Evolutionary conservation across 257 asterid genomes (phyloP).

Genomic region (Coffea eugenioides): DNA sequence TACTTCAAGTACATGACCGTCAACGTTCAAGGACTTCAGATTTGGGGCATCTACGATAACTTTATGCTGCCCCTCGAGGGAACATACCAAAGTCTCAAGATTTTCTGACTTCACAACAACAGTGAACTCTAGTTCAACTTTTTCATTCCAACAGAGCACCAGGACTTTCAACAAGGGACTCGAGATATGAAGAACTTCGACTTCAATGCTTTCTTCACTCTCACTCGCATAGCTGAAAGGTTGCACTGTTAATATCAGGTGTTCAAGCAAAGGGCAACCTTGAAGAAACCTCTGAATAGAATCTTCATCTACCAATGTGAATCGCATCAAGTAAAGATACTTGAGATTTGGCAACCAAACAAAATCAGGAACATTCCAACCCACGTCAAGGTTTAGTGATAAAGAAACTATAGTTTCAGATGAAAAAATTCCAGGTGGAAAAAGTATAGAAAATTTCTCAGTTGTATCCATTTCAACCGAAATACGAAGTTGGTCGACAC

Average conservation of each 20-base stretch:
- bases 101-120: not conserved
- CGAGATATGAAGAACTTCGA: not conserved
- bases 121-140: too few relatives aligned
- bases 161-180: not conserved
- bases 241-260: not conserved
- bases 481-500: too few relatives aligned
- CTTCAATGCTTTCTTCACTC: too few relatives aligned
- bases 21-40: not conserved
- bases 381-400: too few relatives aligned
- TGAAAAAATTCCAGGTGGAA: too few relatives aligned
- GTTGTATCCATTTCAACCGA: too few relatives aligned
- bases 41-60: too few relatives aligned
- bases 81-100: conserved; percentile 2
- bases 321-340: not conserved
- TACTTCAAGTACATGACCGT: too few relatives aligned
- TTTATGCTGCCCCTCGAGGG: too few relatives aligned
- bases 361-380: not conserved
- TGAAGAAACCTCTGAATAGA: conserved; percentile 9
- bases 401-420: too few relatives aligned
- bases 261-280: conserved; percentile 11
- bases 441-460: too few relatives aligned
- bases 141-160: not conserved
- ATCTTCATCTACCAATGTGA: not conserved
- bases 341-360: not conserved
- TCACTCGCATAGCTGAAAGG: too few relatives aligned